Evolutionary conservation across 2,329 filamentous ascomycete genomes (phyloP).

Genomic region (Xylaria sp.): DNA sequence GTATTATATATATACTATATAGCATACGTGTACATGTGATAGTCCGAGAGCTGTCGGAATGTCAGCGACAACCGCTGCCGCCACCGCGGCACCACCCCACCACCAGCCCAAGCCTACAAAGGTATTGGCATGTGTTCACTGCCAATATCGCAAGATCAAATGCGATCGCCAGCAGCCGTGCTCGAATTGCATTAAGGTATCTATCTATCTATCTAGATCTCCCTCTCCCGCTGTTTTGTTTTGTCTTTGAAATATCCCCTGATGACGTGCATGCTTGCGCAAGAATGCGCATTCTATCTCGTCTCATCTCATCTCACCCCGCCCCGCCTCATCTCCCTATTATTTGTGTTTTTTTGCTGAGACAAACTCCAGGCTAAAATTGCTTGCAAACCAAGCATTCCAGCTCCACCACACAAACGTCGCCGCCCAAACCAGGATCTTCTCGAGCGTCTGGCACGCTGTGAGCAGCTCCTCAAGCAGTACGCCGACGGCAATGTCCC

Average conservation of each 20-base stretch:
- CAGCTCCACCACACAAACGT: conserved; percentile 37
- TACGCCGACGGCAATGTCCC: conserved; percentile 36
- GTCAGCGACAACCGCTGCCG: conserved; percentile 26
- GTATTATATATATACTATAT: too few relatives aligned
- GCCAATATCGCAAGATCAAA: conserved; percentile 73
- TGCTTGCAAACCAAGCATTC: conserved; percentile 38
- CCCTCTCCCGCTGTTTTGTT: background rate
- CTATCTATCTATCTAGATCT: background rate
- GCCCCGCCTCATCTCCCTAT: background rate
- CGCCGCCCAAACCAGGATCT: conserved; percentile 41
- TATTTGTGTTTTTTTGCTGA: conserved; percentile 13
- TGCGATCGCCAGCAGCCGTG: conserved; percentile 71
- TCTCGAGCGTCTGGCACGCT: conserved; percentile 39
- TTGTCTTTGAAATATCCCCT: background rate
- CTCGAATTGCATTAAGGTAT: conserved; percentile 60
- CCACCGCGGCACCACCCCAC: conserved; percentile 23
- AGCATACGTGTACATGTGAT: background rate
- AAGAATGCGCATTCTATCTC: too few relatives aligned
- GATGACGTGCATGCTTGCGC: background rate
- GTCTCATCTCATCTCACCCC: conserved; percentile 5
- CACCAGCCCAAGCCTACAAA: conserved; percentile 43
- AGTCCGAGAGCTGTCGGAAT: conserved; percentile 21
- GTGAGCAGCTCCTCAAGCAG: conserved; percentile 40
- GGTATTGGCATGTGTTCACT: conserved; percentile 65
- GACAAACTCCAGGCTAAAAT: conserved; percentile 36